These are phyloP conservation scores for Platismatia glauca DNA, from an alignment of 495 filamentous ascomycete genomes.

Conservation along the genomic window DNA sequence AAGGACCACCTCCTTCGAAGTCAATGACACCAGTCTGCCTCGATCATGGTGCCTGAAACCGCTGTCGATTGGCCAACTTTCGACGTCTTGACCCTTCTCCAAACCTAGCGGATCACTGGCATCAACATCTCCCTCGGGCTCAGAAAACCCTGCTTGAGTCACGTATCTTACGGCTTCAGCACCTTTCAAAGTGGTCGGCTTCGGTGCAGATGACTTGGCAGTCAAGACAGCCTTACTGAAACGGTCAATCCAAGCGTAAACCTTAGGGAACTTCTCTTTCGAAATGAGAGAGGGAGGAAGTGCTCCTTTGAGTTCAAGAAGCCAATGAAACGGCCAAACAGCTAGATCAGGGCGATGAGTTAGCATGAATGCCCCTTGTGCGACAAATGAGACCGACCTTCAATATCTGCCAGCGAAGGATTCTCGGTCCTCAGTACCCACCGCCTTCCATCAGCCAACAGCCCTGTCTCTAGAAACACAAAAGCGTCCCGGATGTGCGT, in stretches of 20 bases:
- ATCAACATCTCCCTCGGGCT: conserved; percentile 30
- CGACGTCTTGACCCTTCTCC: conserved; percentile 39
- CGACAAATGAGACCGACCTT: conserved; percentile 30
- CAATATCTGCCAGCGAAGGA: conserved; percentile 49
- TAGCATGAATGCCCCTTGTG: background rate
- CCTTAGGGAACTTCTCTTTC: conserved; percentile 37
- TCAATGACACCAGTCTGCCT: conserved; percentile 42
- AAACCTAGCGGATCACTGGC: conserved; percentile 35
- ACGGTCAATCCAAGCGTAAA: conserved; percentile 48
- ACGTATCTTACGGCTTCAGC: conserved; percentile 40
- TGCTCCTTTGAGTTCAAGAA: conserved; percentile 39
- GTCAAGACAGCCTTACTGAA: conserved; percentile 34
- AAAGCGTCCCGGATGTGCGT: conserved; percentile 35
- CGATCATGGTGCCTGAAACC: conserved; percentile 46
- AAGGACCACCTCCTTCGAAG: conserved; percentile 42
- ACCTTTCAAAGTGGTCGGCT: conserved; percentile 35
- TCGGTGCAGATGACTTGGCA: conserved; percentile 24
- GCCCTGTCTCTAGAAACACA: conserved; percentile 41
- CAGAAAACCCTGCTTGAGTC: conserved; percentile 28
- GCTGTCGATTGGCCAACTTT: conserved; percentile 48
- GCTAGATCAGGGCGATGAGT: conserved; percentile 23
- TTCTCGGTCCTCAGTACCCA: conserved; percentile 43
- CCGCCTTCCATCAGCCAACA: conserved; percentile 47
- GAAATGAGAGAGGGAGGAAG: conserved; percentile 37
- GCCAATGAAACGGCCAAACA: conserved; percentile 54